phyloP scores from a whole-genome alignment of 257 asterid genomes.

The Solanum ahanhuiri region DNA sequence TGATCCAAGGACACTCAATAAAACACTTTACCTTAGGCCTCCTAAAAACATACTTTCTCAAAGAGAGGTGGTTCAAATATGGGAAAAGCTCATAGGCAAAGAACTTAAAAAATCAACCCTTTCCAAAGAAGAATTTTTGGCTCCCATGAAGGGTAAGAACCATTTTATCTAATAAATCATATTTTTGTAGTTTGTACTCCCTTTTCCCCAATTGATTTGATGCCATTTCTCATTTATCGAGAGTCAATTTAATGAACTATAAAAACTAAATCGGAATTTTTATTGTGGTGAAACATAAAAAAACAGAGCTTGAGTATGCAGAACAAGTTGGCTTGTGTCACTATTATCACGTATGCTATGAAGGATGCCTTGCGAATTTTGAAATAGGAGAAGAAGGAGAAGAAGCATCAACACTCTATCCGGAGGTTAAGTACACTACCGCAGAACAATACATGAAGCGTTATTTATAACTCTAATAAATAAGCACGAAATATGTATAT shows the following conservation, averaged over 20 bases:
- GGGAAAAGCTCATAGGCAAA: slow-evolving; percentile 25
- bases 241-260: not conserved
- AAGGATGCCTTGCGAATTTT: slow-evolving; percentile 20
- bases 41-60: slow-evolving; percentile 23
- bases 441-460: slow-evolving; percentile 13
- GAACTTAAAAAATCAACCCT: slow-evolving; percentile 11
- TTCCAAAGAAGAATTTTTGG: slow-evolving; percentile 11
- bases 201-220: not conserved
- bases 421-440: slow-evolving; percentile 11
- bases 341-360: slow-evolving; percentile 19
- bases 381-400: slow-evolving; percentile 23
- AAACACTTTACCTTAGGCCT: slow-evolving; percentile 26
- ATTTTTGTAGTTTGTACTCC: not conserved
- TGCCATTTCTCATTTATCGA: not conserved
- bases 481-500: not conserved
- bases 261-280: not conserved
- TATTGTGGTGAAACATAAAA: not conserved
- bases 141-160: slow-evolving; percentile 10
- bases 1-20: slow-evolving; percentile 27
- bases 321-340: slow-evolving; percentile 17
- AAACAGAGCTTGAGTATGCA: slow-evolving; percentile 9
- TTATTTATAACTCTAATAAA: not conserved
- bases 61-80: slow-evolving; percentile 15
- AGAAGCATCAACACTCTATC: slow-evolving; percentile 24
- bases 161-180: not conserved